Base-by-base conservation (phyloP, 2,329 filamentous ascomycete species). In the Nigrospora sphaerica region DNA sequence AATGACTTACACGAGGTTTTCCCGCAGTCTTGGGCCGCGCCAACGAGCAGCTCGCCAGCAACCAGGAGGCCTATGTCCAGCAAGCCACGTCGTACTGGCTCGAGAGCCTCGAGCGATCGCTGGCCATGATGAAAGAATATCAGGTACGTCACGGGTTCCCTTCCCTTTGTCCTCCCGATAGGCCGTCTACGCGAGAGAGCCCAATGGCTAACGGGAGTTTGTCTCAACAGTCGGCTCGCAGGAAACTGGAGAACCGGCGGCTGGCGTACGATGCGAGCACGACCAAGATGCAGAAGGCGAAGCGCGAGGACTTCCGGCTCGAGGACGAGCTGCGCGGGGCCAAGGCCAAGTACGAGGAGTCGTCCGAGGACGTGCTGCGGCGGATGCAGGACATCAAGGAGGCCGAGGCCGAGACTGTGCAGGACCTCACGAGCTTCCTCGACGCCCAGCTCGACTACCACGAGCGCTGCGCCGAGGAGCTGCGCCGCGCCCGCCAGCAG, bases 311-410 rank as follows among this genome's bases (percentile, higher is more conserved):
- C 63, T 95, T 93, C 70, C 79, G 89, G 51, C 77, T 93, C 46
- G 93, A 97, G 65, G 92, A 97, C 62, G 92, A 97, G 66, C 78
- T 95, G 45, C 86, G 92, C 46, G 79, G 83, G 28, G 88, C 93
- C 64, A 95, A 95, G 65, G 87, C 88, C 57, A 97, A 97, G 69
- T 97, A 95, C 61, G 93, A 97, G 62, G 93, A 97, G 70, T 85
- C 88, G 14, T 93, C 80, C 61, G 92, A 97, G 61, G 92, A 97
- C 58, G 91, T 97, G 46, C 78, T 85, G 57, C 81, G 92, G 49
- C 80, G 92, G 46, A 97, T 97, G 93, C 82, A 95, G 67, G 92
- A 97, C 61, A 95, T 97, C 69, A 92, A 93, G 70, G 91, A 96
- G 58, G 80, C 88, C 18, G 92, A 97, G 66, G 76, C 74, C 38